Base-by-base conservation (phyloP, 768 basidiomycete species). In the Psilocybe subaeruginosa region DNA sequence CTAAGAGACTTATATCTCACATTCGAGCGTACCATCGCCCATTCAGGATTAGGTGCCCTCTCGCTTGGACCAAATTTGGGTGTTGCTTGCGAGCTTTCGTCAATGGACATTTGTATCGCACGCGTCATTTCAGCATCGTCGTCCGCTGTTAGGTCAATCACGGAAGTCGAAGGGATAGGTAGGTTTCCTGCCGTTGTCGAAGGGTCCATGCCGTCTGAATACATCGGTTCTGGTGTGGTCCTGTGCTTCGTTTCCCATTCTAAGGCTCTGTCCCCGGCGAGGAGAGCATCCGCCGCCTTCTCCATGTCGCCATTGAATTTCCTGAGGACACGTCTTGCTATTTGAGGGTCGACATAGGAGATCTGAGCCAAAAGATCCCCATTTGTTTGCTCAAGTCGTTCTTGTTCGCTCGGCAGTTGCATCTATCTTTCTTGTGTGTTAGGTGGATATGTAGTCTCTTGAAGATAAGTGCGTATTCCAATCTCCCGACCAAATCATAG, bases 1-100 rank as follows among this genome's bases (percentile, higher is more conserved):
- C 53, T 17, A 39, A 46, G 55, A 48, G 23, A 58, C 59, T 53
- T 9, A 46, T 46, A 67, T 70, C 71, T 68, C 76, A 90, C 90
- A 69, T 88, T 85, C 5, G 89, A 85, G 17, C 85, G 84, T 7
- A 90, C 89, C 69, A 91, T 72, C 52, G 87, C 86, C 90, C 89
- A 91, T 57, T 80, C 81, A 1, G 87, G 82, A 69, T 90, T 80
- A 1, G 89, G 80, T 3, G 86, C 80, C 45, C 89, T 79, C 41
- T 85, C 76, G 61, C 82, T 87, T 14, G 88, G 86, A 0, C 84
- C 80, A 71, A 90, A 86, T 45, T 78, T 75, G 1, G 80, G 72
- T 6, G 69, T 73, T 29, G 70, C 71, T 52, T 77, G 66, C 35
- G 77, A 75, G 12, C 69, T 68, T 58, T 79, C 70, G 53, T 78